Percentiles rank a stretch among this genome's conserved stretches.
These are phyloP conservation scores for Insectozyma bohioensis DNA, from an alignment of 1,139 yeast species.

Conservation along the genomic window DNA sequence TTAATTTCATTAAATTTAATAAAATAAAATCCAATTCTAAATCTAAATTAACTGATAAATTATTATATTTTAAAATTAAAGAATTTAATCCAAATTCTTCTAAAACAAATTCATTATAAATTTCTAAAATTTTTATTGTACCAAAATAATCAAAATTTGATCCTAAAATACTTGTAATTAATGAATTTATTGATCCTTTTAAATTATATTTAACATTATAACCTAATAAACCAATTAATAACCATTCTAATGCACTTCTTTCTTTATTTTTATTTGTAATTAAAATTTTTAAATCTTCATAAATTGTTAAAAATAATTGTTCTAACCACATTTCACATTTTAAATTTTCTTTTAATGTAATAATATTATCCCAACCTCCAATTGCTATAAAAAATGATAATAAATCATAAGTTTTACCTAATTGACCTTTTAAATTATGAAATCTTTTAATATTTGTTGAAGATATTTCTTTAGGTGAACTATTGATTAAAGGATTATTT, in stretches of 20 bases:
- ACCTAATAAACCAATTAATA: conserved; percentile 40
- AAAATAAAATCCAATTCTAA: conserved; percentile 36
- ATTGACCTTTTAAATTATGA: conserved; percentile 10
- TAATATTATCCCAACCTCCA: conserved; percentile 39
- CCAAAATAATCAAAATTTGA: conserved; percentile 40
- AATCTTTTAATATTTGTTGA: conserved; percentile 15
- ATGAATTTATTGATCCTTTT: conserved; percentile 37
- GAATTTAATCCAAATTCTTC: conserved; percentile 36
- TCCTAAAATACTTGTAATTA: conserved; percentile 42
- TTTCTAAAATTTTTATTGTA: conserved; percentile 36
- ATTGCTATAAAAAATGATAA: conserved; percentile 37
- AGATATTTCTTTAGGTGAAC: conserved; percentile 35
- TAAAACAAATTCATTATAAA: conserved; percentile 42
- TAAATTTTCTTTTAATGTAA: conserved; percentile 9
- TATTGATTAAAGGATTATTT: conserved; percentile 35
- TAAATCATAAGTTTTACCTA: conserved; percentile 46
- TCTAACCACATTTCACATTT: conserved; percentile 42
- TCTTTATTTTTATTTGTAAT: conserved; percentile 30
- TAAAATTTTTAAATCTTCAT: conserved; percentile 38
- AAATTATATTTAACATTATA: conserved; percentile 43
- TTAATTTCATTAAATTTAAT: conserved; percentile 32
- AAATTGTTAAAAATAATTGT: conserved; percentile 36
- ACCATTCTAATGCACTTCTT: conserved; percentile 47
- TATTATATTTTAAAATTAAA: conserved; percentile 30
- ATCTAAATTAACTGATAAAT: conserved; percentile 24